Evolutionary conservation across 202 grass and related monocot species (phyloP).

Genomic region (Elaeis oleifera): DNA sequence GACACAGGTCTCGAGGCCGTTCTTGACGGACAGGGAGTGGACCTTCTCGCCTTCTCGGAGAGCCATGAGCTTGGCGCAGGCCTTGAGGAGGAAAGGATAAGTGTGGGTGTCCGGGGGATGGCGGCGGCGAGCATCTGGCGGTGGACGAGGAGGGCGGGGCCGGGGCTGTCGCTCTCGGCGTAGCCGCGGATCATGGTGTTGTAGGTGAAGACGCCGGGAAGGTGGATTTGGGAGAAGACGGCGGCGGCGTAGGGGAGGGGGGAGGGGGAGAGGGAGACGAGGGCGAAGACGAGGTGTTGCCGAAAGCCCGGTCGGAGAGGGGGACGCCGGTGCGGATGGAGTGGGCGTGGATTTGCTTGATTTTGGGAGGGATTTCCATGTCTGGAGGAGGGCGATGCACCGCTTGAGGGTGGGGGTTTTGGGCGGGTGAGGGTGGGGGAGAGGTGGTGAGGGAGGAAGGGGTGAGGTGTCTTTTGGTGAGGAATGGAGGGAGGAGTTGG

Average conservation of each 20-base stretch:
- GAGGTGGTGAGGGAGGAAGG: background rate
- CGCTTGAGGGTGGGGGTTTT: constrained; percentile 35
- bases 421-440: background rate
- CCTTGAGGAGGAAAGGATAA: constrained; percentile 70
- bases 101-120: constrained; percentile 67
- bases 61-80: constrained; percentile 56
- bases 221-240: constrained; percentile 37
- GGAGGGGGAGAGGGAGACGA: constrained; percentile 38
- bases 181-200: constrained; percentile 75
- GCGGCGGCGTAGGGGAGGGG: constrained; percentile 40
- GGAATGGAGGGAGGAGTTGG: no score
- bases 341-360: constrained; percentile 68
- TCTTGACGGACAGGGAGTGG: constrained; percentile 48
- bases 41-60: constrained; percentile 53
- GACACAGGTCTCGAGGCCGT: constrained; percentile 40
- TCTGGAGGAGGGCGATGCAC: constrained; percentile 63
- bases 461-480: no score
- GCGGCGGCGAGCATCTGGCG: constrained; percentile 35
- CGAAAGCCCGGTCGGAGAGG: constrained; percentile 47
- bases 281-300: constrained; percentile 70
- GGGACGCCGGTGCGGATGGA: constrained; percentile 45
- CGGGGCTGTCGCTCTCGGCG: constrained; percentile 36
- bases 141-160: constrained; percentile 53
- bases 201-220: constrained; percentile 45
- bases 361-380: constrained; percentile 31